A percentile compares a stretch with the other conserved stretches of the same genome.
phyloP scores from a whole-genome alignment of 202 grass and related monocot genomes.

The Cymbopogon flexuosus region DNA sequence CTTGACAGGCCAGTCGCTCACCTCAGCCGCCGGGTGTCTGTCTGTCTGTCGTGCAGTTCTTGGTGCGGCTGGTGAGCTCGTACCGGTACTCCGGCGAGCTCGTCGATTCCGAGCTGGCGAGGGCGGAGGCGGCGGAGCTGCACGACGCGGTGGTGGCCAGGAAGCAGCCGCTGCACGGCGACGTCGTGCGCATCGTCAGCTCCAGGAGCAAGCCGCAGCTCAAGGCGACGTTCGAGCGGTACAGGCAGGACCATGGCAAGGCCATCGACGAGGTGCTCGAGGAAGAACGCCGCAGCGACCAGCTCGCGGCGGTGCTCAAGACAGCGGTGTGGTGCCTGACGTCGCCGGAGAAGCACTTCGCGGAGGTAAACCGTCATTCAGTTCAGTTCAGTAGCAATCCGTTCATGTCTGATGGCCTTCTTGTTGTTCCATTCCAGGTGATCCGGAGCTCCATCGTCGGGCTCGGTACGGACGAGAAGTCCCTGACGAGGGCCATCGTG shows the following conservation, averaged over 20 bases:
- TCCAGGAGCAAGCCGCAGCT: slow-evolving; percentile 78
- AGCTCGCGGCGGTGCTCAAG: slow-evolving; percentile 56
- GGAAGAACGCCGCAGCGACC: slow-evolving; percentile 6
- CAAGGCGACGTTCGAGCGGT: slow-evolving; percentile 56
- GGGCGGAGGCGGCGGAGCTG: slow-evolving; percentile 54
- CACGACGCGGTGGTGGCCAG: slow-evolving; percentile 36
- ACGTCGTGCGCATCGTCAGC: slow-evolving; percentile 64
- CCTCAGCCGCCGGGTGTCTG: not conserved
- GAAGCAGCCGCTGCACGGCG: slow-evolving; percentile 44
- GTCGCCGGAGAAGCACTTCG: slow-evolving; percentile 74
- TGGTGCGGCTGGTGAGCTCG: slow-evolving; percentile 68
- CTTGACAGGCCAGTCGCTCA: not conserved
- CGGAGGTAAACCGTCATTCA: slow-evolving; percentile 42
- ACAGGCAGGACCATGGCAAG: slow-evolving; percentile 50
- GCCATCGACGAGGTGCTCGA: slow-evolving; percentile 57
- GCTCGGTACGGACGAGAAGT: slow-evolving; percentile 74
- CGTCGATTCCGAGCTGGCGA: slow-evolving; percentile 43
- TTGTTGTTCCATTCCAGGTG: slow-evolving; percentile 37
- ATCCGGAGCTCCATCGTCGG: slow-evolving; percentile 63
- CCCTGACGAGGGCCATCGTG: slow-evolving; percentile 67
- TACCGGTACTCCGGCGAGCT: slow-evolving; percentile 63
- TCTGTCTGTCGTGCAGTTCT: slow-evolving; percentile 36
- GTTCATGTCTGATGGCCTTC: not conserved
- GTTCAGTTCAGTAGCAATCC: not conserved
- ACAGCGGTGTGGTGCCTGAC: slow-evolving; percentile 59